phyloP scores from a whole-genome alignment of 2,329 filamentous ascomycete genomes.

The Orbilia brochopaga region DNA sequence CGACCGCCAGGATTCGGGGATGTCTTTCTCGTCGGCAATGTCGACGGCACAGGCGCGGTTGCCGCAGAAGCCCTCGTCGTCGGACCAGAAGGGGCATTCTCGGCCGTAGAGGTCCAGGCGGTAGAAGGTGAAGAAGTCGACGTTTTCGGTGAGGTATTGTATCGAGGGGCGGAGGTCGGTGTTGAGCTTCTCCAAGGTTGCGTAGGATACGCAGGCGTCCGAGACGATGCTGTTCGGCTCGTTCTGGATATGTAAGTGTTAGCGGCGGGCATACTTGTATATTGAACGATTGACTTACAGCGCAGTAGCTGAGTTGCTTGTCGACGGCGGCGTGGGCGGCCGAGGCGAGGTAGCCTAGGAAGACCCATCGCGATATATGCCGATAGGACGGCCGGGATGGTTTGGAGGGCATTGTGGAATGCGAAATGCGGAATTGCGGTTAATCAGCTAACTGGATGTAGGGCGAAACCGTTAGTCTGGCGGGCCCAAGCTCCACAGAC shows the following conservation, averaged over 20 bases:
- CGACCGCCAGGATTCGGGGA: slow-evolving; percentile 87
- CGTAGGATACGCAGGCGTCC: slow-evolving; percentile 93
- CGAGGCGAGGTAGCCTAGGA: slow-evolving; percentile 37
- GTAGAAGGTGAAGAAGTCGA: slow-evolving; percentile 98
- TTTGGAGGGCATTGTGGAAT: not conserved
- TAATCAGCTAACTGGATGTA: not conserved
- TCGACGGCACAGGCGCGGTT: slow-evolving; percentile 97
- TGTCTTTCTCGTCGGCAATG: slow-evolving; percentile 92
- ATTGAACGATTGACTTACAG: slow-evolving; percentile 19
- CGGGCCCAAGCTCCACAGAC: not conserved
- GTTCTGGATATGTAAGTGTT: slow-evolving; percentile 46
- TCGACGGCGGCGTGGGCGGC: slow-evolving; percentile 38
- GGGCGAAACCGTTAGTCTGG: not conserved
- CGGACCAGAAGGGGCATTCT: slow-evolving; percentile 93
- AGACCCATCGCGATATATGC: slow-evolving; percentile 30
- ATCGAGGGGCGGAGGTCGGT: slow-evolving; percentile 75
- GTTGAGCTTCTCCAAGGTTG: slow-evolving; percentile 85
- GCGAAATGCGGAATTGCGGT: not conserved
- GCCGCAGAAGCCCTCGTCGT: slow-evolving; percentile 90
- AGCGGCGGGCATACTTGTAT: not conserved
- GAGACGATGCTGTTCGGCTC: slow-evolving; percentile 80
- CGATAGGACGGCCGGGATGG: slow-evolving; percentile 8
- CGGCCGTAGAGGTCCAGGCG: slow-evolving; percentile 93
- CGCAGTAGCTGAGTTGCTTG: slow-evolving; percentile 46
- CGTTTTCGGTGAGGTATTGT: slow-evolving; percentile 79